A percentile compares a stretch with the other conserved stretches of the same genome.
phyloP scores from a whole-genome alignment of 768 basidiomycete species.

The Mycena alexandri region DNA sequence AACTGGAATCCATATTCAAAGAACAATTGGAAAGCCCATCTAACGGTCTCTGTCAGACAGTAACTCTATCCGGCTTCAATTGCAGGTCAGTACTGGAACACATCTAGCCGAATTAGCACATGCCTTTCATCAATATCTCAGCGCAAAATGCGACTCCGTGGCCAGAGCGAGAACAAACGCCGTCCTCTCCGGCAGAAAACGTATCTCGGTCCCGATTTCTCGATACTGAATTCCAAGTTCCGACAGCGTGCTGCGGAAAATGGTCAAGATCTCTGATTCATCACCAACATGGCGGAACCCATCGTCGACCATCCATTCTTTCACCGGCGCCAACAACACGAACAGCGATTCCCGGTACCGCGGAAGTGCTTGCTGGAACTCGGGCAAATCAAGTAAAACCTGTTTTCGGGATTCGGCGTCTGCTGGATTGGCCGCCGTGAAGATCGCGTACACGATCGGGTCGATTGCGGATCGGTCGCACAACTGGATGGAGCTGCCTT shows the following conservation, averaged over 20 bases:
- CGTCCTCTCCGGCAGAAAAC: conserved; percentile 55
- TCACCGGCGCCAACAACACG: conserved; percentile 66
- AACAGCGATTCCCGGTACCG: conserved; percentile 63
- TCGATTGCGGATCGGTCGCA: conserved; percentile 78
- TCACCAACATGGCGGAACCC: conserved; percentile 70
- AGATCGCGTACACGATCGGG: conserved; percentile 70
- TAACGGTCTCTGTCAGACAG: too few species aligned
- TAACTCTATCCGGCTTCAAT: too few species aligned
- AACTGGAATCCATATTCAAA: too few species aligned
- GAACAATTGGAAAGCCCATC: too few species aligned
- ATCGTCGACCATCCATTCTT: conserved; percentile 74
- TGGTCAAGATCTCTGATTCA: conserved; percentile 52
- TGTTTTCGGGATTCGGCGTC: conserved; percentile 52
- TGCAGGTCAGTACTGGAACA: too few species aligned
- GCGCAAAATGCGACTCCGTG: background rate
- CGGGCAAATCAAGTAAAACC: conserved; percentile 49
- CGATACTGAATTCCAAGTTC: conserved; percentile 59
- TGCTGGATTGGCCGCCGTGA: conserved; percentile 55
- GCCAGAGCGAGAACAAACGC: conserved; percentile 23
- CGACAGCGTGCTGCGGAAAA: conserved; percentile 55
- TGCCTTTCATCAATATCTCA: background rate
- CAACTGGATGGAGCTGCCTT: conserved; percentile 52
- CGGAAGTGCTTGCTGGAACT: conserved; percentile 57
- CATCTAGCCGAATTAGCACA: background rate
- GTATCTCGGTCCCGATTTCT: conserved; percentile 61